Base-by-base conservation (phyloP, 176 grass and related monocot species). In the Ananas comosus region DNA sequence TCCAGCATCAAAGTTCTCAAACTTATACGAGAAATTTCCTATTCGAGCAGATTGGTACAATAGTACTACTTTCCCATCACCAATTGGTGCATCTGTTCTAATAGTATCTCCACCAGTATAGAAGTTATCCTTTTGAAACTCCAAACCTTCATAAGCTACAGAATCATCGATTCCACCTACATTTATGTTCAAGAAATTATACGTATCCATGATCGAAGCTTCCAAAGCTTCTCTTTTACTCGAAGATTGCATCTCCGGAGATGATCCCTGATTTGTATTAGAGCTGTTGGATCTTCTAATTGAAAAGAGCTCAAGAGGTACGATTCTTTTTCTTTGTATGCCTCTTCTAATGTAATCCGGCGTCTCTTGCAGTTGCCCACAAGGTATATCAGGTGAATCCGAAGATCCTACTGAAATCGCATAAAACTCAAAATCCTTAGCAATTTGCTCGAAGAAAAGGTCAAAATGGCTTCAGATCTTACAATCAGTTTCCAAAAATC, bases 221-320 rank as follows among this genome's bases (percentile, higher is more conserved):
- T 48, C 23, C 6, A 72, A 54, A 23, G 29, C 13, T 19, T 10
- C 17, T 13, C 14, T 1, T 72, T 25, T 27, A 21, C 70, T 11
- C 66, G 19, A 54, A 13, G 75, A 42, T 3, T 51, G 48, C 16
- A 14, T 63, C 53, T 51, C 11, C 10, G 17, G 18, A 49, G 14
- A 50, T 16, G 42, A 11, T 17, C 14, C 51, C 6, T 21, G 11
- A 2, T 11, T 19, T 9, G 24, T 28, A 33, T 61, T 19, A 33
- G 19, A 25, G 13, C 50, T 14, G 19, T 53, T 63, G 14, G 59
- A 64, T n/a, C 19, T 2, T 19, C 13, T 61, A 13, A 1, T 73
- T 49, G 84, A 83, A 77, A 97, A 92, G 64, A 97, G 81, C 76
- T 83, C 89, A 52, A 97, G 13, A 13, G 93, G 86, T 65, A 82